A percentile compares a stretch with the other conserved stretches of the same genome.
Conservation (phyloP, 306 rosid species). For the Canavalia ensiformis region DNA sequence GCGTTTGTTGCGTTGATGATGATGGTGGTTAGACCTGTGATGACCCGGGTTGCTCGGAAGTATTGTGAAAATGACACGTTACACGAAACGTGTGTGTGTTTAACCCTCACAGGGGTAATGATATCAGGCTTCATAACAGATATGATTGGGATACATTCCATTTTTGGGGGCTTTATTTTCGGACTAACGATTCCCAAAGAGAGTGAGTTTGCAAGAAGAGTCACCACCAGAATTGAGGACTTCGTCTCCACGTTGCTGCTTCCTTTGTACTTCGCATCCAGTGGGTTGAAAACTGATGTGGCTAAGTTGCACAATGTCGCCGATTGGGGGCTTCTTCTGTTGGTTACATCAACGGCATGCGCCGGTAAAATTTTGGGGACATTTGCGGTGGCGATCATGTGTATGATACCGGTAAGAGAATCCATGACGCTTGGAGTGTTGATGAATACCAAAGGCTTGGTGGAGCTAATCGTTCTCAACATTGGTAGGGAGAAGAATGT, state of each 20-base stretch:
- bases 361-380: conserved; percentile 80
- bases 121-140: conserved; percentile 75
- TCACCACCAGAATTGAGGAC: conserved; percentile 74
- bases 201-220: conserved; percentile 60
- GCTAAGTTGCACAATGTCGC: conserved; percentile 50
- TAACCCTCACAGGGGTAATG: conserved; percentile 73
- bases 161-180: conserved; percentile 78
- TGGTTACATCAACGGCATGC: conserved; percentile 66
- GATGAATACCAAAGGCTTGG: conserved; percentile 90
- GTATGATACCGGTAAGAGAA: conserved; percentile 68
- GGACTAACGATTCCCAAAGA: conserved; percentile 73
- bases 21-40: conserved; percentile 21
- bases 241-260: conserved; percentile 73
- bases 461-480: conserved; percentile 89
- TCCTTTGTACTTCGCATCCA: conserved; percentile 80
- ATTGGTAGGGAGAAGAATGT: conserved; percentile 89
- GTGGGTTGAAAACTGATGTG: conserved; percentile 84
- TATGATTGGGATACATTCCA: conserved; percentile 76
- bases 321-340: conserved; percentile 69
- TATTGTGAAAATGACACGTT: conserved; percentile 39
- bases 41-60: conserved; percentile 36
- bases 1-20: conserved; percentile 44
- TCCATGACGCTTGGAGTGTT: conserved; percentile 73
- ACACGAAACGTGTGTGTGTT: conserved; percentile 57
- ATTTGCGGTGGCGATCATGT: conserved; percentile 65